Conservation (phyloP, 495 filamentous ascomycete species). For the Xylaria sp. region DNA sequence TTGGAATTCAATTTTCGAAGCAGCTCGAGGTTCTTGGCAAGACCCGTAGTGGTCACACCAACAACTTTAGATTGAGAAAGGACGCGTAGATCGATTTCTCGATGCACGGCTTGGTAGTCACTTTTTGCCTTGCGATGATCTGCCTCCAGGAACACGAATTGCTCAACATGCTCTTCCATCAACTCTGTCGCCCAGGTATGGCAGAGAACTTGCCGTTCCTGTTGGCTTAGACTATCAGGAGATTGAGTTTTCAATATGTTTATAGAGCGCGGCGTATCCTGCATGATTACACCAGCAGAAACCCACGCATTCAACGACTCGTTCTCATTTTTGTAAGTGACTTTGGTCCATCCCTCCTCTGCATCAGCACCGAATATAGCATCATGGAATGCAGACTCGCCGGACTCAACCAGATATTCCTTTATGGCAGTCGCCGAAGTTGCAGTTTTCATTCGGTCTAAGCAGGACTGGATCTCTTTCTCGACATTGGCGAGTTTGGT, state of each 20-base stretch:
- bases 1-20: conserved; percentile 67
- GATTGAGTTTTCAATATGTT: not conserved
- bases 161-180: not conserved
- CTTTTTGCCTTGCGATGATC: conserved; percentile 24
- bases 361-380: conserved; percentile 39
- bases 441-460: not conserved
- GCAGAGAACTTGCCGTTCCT: not conserved
- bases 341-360: conserved; percentile 30
- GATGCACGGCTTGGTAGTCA: conserved; percentile 41
- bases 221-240: not conserved
- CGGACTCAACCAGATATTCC: conserved; percentile 23
- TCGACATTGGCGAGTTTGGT: not conserved
- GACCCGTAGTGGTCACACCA: conserved; percentile 74
- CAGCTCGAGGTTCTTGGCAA: conserved; percentile 68
- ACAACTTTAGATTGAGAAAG: conserved; percentile 60
- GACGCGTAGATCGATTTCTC: conserved; percentile 58
- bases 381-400: conserved; percentile 18
- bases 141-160: not conserved
- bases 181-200: not conserved
- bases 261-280: not conserved
- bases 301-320: conserved; percentile 23
- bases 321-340: conserved; percentile 27
- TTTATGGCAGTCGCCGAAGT: not conserved
- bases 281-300: conserved; percentile 6
- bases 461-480: not conserved